Evolutionary conservation across 2,329 filamentous ascomycete genomes (phyloP), one percentile per base, ranked within the genome.

Genomic region (Aspergillus sp.): DNA sequence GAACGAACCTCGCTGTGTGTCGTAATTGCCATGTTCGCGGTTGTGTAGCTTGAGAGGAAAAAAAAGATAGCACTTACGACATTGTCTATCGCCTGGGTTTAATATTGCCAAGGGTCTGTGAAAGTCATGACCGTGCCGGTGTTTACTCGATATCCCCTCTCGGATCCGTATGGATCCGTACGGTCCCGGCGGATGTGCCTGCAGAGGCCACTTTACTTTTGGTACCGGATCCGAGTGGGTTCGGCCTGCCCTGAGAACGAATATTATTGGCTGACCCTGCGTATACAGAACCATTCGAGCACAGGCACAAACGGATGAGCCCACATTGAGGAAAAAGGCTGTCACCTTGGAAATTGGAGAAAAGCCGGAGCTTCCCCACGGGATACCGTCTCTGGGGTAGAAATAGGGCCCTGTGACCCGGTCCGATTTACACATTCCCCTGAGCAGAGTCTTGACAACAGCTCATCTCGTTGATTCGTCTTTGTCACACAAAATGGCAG

Each of bases 351-450:
- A 49, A 41, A n/a, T 54, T 65, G 65, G 65, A 62, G 64, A 62
- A 65, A 41, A 56, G 31, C 30, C 47, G 54, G 15, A 30, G 31
- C n/a, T 64, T 60, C 66, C 64, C 58, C 61, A 53, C 48, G 62
- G 65, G 60, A 55, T 22, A 34, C 49, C 7, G 17, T 34, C 34
- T 62, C 59, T 15, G 66, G 65, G 64, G 66, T 68, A 67, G 62
- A 68, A 66, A 66, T 68, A 65, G 31, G 31, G 30, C 60, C 15
- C 51, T 23, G 30, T 15, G 17, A 41, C 53, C 43, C 54, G 62
- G 58, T 57, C 49, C 4, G 46, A 19, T 56, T 41, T 41, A 2
- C 34, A 41, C 5, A 41, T 41, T 15, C 13, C 13, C 8, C 34
- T 41, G 34, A 15, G 15, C 9, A 41, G 34, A 41, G 34, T 15